Evolutionary conservation across 2,329 filamentous ascomycete genomes (phyloP).

Genomic region (Fusarium hostae): DNA sequence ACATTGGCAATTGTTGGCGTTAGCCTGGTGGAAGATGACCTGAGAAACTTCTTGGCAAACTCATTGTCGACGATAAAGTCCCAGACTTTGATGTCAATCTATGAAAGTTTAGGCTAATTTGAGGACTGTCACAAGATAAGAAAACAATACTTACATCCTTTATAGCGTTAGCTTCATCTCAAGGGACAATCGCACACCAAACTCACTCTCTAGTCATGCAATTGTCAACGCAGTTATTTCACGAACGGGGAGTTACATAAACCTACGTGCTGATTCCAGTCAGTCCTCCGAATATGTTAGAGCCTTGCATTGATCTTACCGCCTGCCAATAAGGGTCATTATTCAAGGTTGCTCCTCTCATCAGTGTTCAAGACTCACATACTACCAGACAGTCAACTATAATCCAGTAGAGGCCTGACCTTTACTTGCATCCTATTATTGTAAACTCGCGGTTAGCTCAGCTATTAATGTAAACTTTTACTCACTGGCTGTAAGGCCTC

Average conservation of each 20-base stretch:
- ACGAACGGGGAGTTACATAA: background rate
- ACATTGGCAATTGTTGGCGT: too few species aligned
- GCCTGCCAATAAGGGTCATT: background rate
- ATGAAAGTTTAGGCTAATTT: background rate
- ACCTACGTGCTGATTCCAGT: background rate
- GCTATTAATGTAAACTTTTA: background rate
- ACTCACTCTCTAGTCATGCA: background rate
- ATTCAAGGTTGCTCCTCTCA: background rate
- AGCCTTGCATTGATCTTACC: background rate
- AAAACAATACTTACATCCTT: background rate
- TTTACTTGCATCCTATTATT: background rate
- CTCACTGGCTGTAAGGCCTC: background rate
- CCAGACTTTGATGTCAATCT: slow-evolving; percentile 12
- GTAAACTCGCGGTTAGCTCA: background rate
- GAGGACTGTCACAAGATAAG: background rate
- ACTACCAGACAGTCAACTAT: background rate
- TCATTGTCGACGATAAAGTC: slow-evolving; percentile 1
- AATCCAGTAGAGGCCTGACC: background rate
- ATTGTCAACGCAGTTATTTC: background rate
- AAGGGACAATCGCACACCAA: too few species aligned
- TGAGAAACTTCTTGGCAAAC: background rate
- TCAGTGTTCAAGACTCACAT: background rate
- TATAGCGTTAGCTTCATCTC: background rate
- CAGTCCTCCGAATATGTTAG: background rate
- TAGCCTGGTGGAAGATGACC: background rate